Conservation (phyloP, 805 yeast species). For the Debaryomyces hansenii region DNA sequence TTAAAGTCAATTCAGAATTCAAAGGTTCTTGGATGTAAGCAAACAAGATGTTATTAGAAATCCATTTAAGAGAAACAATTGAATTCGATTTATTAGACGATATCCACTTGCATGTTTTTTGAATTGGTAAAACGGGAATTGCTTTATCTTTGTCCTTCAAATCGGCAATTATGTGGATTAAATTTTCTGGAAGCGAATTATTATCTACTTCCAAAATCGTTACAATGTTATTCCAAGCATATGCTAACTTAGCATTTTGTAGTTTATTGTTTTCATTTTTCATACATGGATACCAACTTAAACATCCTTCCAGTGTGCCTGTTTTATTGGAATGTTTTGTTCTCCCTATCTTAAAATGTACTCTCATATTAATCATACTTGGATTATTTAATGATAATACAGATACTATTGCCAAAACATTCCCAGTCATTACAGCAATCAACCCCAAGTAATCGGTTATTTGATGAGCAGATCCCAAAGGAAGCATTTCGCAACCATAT, state of each 20-base stretch:
- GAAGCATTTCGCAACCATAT: conserved; percentile 47
- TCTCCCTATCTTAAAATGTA: conserved; percentile 54
- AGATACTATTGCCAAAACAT: conserved; percentile 52
- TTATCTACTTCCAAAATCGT: conserved; percentile 53
- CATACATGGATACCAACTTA: conserved; percentile 64
- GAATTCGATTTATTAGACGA: conserved; percentile 24
- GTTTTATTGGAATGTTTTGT: conserved; percentile 31
- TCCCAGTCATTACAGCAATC: conserved; percentile 58
- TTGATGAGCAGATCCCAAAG: conserved; percentile 57
- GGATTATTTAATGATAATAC: conserved; percentile 45
- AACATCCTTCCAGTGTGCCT: conserved; percentile 41
- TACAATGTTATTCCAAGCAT: conserved; percentile 64
- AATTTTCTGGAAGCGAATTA: conserved; percentile 32
- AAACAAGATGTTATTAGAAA: conserved; percentile 25
- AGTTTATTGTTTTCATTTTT: conserved; percentile 21
- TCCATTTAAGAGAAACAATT: conserved; percentile 60
- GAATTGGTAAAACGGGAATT: conserved; percentile 25
- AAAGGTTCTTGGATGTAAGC: conserved; percentile 16
- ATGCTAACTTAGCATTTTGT: conserved; percentile 52
- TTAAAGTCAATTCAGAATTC: background rate
- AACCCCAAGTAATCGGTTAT: conserved; percentile 59
- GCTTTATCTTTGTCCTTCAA: conserved; percentile 39
- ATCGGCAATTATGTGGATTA: conserved; percentile 24
- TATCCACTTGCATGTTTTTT: conserved; percentile 23
- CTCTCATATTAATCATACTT: conserved; percentile 25